Base-by-base conservation (phyloP, 306 rosid genomes). In the Vicia villosa region DNA sequence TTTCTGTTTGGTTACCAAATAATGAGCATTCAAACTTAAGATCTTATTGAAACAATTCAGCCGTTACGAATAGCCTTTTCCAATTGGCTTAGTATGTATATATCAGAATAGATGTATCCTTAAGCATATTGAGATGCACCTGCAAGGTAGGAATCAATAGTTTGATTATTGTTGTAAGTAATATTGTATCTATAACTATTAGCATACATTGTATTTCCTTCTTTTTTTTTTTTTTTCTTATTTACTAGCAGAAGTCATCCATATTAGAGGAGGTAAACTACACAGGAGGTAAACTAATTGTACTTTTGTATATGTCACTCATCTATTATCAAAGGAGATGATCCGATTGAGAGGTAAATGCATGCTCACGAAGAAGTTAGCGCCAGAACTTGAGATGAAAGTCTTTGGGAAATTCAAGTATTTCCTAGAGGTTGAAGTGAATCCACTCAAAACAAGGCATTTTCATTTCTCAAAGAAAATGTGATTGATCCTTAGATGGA, bases 31-130 rank as follows among this genome's bases (percentile, higher is more conserved):
- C 40, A 13, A 63, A 56, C 54, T 64, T 8, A 56, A 64, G 63
- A 37, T 28, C 60, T 56, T 38, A 13, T 30, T 52, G 40, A 63
- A 55, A 28, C 13, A 37, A 46, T 49, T 65, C 69, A 57, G 28
- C 45, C 49, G 58, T 38, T 47, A 57, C 58, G 5, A 21, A 51
- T 12, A 70, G 57, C 66, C 8, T 30, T 41, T 43, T 63, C 52
- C 62, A 63, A 54, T 45, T 30, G 72, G 66, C 66, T 70, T 63
- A 24, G 59, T 51, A 42, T 58, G 24, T 49, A 40, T 45, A 40
- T 30, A 58, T 58, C 32, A n/a, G n/a, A n/a, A n/a, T n/a, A n/a
- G n/a, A n/a, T n/a, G n/a, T n/a, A n/a, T n/a, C n/a, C n/a, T n/a
- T n/a, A n/a, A 5, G 16, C 47, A 30, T 22, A 55, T 43, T 32